Conservation (phyloP, 345 rosid genomes). For the Eucalyptus rudis region DNA sequence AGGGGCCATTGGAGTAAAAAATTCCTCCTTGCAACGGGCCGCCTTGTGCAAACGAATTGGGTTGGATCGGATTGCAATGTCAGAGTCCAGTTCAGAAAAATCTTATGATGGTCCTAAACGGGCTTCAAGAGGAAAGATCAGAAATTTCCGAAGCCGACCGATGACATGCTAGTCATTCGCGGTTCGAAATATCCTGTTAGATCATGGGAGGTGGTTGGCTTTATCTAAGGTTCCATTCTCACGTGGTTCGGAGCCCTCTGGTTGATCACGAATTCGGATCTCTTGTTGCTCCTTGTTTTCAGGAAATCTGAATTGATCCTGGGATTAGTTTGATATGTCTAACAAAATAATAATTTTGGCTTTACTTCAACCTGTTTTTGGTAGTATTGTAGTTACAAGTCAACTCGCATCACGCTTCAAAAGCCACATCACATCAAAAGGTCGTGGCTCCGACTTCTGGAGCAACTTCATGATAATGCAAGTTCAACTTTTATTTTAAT, state of each 20-base stretch:
- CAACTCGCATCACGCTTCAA: too few relatives aligned
- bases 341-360: too few relatives aligned
- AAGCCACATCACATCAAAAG: too few relatives aligned
- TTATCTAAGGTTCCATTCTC: neutral
- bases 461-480: too few relatives aligned
- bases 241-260: neutral
- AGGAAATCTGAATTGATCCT: neutral
- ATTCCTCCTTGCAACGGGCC: neutral
- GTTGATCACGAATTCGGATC: neutral
- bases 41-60: neutral
- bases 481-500: too few relatives aligned
- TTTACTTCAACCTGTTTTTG: neutral
- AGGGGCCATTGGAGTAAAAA: neutral
- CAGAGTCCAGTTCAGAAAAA: neutral
- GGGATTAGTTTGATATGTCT: neutral
- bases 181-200: too few relatives aligned
- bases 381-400: too few relatives aligned
- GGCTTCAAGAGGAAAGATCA: neutral
- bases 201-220: neutral
- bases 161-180: neutral
- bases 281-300: neutral
- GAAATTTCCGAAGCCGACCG: neutral
- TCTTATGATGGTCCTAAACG: neutral
- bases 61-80: neutral
- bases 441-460: too few relatives aligned